These are phyloP conservation scores for Annulohypoxylon bovei DNA, from an alignment of 495 filamentous ascomycete species.

Conservation along the genomic window DNA sequence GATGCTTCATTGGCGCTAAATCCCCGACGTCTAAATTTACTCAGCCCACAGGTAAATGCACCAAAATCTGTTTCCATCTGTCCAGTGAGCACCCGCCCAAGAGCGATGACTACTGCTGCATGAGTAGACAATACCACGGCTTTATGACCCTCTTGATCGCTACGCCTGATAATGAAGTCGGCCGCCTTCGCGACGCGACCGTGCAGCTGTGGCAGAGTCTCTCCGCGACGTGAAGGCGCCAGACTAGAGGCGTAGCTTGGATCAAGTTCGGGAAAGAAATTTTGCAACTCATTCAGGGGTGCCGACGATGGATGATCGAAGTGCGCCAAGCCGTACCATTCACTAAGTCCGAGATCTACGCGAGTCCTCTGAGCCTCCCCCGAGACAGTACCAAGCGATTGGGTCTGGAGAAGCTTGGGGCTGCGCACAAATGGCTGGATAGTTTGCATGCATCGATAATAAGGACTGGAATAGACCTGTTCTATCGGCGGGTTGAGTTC, in stretches of 20 bases:
- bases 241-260: slow-evolving; percentile 65
- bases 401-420: slow-evolving; percentile 11
- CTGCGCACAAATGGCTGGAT: slow-evolving; percentile 70
- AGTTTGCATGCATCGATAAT: slow-evolving; percentile 93
- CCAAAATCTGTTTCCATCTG: slow-evolving; percentile 78
- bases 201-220: slow-evolving; percentile 81
- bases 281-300: slow-evolving; percentile 62
- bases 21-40: slow-evolving; percentile 56
- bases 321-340: slow-evolving; percentile 86
- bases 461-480: slow-evolving; percentile 83
- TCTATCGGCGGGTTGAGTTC: slow-evolving; percentile 72
- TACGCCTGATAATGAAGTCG: slow-evolving; percentile 71
- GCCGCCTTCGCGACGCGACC: slow-evolving; percentile 78
- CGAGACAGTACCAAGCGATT: slow-evolving; percentile 26
- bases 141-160: slow-evolving; percentile 71
- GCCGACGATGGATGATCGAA: slow-evolving; percentile 89
- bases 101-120: slow-evolving; percentile 85
- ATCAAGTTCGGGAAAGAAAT: slow-evolving; percentile 71
- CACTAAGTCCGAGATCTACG: slow-evolving; percentile 80
- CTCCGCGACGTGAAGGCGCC: slow-evolving; percentile 74
- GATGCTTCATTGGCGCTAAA: background rate
- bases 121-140: slow-evolving; percentile 88
- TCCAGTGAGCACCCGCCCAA: slow-evolving; percentile 82
- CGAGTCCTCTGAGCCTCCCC: slow-evolving; percentile 56
- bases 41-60: slow-evolving; percentile 86